These are phyloP conservation scores for Umbellularia californica DNA, from an alignment of 164 flowering plant species.

Conservation along the genomic window DNA sequence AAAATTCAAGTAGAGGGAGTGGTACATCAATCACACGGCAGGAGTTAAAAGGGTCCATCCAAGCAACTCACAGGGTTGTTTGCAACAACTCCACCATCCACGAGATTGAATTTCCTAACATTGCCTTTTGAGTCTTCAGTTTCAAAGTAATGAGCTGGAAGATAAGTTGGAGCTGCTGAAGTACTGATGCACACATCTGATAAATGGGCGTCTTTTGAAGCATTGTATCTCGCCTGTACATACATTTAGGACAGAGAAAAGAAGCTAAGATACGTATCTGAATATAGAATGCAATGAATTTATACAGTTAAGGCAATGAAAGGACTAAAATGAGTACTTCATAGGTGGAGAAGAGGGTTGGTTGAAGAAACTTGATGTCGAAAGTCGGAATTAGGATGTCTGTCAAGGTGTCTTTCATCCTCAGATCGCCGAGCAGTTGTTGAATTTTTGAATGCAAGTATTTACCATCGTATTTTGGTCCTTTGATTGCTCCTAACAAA, in stretches of 20 bases:
- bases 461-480: conserved; percentile 23
- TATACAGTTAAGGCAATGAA: neutral
- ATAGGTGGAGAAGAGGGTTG: conserved; percentile 25
- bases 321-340: conserved; percentile 4
- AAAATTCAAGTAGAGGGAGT: too few relatives aligned
- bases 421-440: conserved; percentile 9
- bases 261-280: neutral
- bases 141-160: conserved; percentile 14
- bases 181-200: conserved; percentile 40
- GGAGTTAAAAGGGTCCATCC: neutral
- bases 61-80: conserved; percentile 34
- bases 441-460: conserved; percentile 3
- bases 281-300: neutral
- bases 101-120: conserved; percentile 19
- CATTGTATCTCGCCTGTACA: conserved; percentile 18
- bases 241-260: neutral
- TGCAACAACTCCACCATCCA: conserved; percentile 47
- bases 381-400: conserved; percentile 18
- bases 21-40: too few relatives aligned
- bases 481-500: neutral
- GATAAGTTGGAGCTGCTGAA: conserved; percentile 27
- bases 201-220: conserved; percentile 22
- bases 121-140: conserved; percentile 24
- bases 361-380: conserved; percentile 26
- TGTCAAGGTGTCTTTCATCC: conserved; percentile 18